Evolutionary conservation across 73 alveolate species (phyloP).

Genomic region (Paramecium octaurelia): DNA sequence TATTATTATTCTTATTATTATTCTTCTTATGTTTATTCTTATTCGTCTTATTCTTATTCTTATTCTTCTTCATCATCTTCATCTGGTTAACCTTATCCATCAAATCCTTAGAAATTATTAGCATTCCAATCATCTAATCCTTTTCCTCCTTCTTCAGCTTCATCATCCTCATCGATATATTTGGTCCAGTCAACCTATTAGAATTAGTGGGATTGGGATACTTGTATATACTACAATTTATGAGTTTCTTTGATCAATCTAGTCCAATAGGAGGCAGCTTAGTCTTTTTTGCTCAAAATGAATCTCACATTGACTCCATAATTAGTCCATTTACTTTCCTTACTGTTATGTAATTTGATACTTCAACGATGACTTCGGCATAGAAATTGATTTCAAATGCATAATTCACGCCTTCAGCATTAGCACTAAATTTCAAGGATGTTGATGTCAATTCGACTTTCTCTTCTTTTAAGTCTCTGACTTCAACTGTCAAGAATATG

Average conservation of each 20-base stretch:
- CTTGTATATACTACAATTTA: slow-evolving; percentile 39
- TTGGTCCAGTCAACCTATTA: slow-evolving; percentile 69
- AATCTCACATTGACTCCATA: slow-evolving; percentile 44
- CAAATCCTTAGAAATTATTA: slow-evolving; percentile 62
- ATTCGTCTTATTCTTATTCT: slow-evolving; percentile 40
- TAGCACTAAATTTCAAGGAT: slow-evolving; percentile 65
- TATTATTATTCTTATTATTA: slow-evolving; percentile 45
- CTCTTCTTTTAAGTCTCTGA: slow-evolving; percentile 79
- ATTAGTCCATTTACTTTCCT: slow-evolving; percentile 60
- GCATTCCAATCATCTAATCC: slow-evolving; percentile 74
- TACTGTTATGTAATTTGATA: slow-evolving; percentile 52
- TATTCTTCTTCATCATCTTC: slow-evolving; percentile 60
- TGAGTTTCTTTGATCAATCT: slow-evolving; percentile 69
- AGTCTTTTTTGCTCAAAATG: slow-evolving; percentile 66
- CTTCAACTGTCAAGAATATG: slow-evolving; percentile 82
- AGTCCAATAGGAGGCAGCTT: slow-evolving; percentile 75
- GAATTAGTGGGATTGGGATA: slow-evolving; percentile 46
- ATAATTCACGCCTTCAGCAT: slow-evolving; percentile 67
- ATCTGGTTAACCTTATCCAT: slow-evolving; percentile 54
- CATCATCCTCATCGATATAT: slow-evolving; percentile 76
- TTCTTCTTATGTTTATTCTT: slow-evolving; percentile 31
- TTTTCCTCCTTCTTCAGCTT: slow-evolving; percentile 74
- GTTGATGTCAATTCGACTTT: slow-evolving; percentile 75
- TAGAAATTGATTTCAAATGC: slow-evolving; percentile 67
- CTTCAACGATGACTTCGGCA: slow-evolving; percentile 67